Conservation (phyloP, 2,329 filamentous ascomycete species). For the Orbilia quercus region DNA sequence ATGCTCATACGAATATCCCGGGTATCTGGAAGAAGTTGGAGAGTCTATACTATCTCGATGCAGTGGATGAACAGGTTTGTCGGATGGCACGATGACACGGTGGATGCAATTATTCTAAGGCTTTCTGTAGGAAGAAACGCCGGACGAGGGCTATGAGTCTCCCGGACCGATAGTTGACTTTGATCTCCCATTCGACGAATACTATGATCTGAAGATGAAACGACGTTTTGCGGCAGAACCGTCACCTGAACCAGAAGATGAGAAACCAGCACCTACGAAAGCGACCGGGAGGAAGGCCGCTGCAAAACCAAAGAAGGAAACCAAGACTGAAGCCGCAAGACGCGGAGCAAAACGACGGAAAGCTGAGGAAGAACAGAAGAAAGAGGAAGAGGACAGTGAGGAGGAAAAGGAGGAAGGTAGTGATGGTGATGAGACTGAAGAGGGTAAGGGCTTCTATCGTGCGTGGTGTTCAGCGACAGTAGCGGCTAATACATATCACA, state of each 20-base stretch:
- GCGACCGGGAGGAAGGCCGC: conserved; percentile 65
- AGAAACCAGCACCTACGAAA: conserved; percentile 26
- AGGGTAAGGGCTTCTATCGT: conserved; percentile 56
- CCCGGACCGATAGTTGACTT: conserved; percentile 46
- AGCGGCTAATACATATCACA: conserved; percentile 6
- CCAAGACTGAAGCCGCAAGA: conserved; percentile 61
- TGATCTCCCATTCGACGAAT: conserved; percentile 52
- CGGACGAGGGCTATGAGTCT: conserved; percentile 56
- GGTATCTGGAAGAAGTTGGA: conserved; percentile 91
- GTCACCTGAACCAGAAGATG: conserved; percentile 62
- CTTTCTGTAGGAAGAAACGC: conserved; percentile 52
- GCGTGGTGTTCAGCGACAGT: not conserved
- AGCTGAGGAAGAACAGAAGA: conserved; percentile 60
- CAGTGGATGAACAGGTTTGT: conserved; percentile 85
- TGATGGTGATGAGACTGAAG: conserved; percentile 57
- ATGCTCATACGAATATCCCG: conserved; percentile 85
- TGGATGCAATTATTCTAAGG: conserved; percentile 1
- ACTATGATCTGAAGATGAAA: conserved; percentile 57
- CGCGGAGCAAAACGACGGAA: conserved; percentile 52
- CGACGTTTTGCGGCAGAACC: conserved; percentile 53
- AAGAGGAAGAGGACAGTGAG: conserved; percentile 42
- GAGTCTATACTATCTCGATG: conserved; percentile 83
- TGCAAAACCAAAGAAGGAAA: conserved; percentile 67
- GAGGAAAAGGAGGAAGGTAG: conserved; percentile 40
- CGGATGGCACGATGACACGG: not conserved